A percentile compares a stretch with the other conserved stretches of the same genome.
Evolutionary conservation across 345 rosid species (phyloP).

Genomic region (Eucalyptus cloeziana): DNA sequence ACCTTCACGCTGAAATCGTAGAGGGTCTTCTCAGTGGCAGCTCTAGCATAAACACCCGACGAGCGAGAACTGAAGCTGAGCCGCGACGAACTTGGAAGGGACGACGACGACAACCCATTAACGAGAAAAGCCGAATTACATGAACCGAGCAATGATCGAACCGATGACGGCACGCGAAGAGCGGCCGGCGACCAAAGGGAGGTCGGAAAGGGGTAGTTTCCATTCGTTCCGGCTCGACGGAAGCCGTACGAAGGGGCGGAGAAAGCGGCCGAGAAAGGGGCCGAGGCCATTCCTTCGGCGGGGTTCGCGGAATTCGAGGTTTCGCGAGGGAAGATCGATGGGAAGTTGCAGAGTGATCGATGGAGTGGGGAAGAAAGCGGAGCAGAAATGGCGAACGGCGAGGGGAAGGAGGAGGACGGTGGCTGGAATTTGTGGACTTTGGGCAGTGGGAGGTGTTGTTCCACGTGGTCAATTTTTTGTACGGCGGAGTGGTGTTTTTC

Average conservation of each 20-base stretch:
- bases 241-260: constrained; percentile 11
- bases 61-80: constrained; percentile 18
- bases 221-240: neutral
- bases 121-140: constrained; percentile 36
- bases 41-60: constrained; percentile 45
- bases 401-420: neutral
- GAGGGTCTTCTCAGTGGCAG: constrained; percentile 61
- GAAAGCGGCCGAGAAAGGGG: constrained; percentile 25
- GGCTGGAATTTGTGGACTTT: neutral
- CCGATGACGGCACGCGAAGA: constrained; percentile 18
- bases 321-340: neutral
- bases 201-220: neutral
- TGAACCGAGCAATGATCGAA: constrained; percentile 28
- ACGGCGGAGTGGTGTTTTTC: neutral
- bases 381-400: neutral
- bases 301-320: neutral
- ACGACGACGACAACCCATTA: constrained; percentile 26
- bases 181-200: neutral
- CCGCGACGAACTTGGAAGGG: constrained; percentile 12
- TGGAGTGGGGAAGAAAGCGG: neutral
- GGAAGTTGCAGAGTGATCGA: neutral
- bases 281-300: constrained; percentile 13
- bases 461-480: neutral
- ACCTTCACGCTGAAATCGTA: constrained; percentile 83
- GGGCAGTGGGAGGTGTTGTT: neutral